Conservation (phyloP, 2,329 filamentous ascomycete species). For the Penicillium rolfsii region DNA sequence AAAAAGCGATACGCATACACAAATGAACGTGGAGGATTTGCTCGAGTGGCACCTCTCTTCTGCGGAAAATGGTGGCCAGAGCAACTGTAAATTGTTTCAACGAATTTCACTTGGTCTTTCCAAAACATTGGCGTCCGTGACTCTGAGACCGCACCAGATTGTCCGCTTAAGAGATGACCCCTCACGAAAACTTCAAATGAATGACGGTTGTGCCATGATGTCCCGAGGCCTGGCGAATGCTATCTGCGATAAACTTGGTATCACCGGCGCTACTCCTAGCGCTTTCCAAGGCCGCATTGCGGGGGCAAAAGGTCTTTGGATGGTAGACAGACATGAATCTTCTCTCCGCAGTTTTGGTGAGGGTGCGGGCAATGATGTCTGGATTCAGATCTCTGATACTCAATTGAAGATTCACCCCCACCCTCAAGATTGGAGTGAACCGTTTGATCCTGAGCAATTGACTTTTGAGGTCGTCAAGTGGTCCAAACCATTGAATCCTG, state of each 20-base stretch:
- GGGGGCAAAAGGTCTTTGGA: constrained; percentile 66
- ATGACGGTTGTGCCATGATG: constrained; percentile 59
- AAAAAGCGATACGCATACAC: constrained; percentile 35
- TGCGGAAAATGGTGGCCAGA: constrained; percentile 41
- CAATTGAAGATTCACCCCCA: constrained; percentile 60
- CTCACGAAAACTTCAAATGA: constrained; percentile 44
- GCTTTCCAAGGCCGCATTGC: constrained; percentile 62
- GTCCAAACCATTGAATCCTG: constrained; percentile 49
- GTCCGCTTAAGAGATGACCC: constrained; percentile 36
- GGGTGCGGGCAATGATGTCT: constrained; percentile 40
- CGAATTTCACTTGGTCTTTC: constrained; percentile 49
- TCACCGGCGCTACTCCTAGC: constrained; percentile 50
- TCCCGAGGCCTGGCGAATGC: constrained; percentile 54
- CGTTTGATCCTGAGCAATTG: constrained; percentile 49
- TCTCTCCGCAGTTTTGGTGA: constrained; percentile 12
- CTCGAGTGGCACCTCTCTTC: constrained; percentile 52
- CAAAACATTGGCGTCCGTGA: constrained; percentile 47
- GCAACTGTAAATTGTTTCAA: constrained; percentile 51
- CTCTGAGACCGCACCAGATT: constrained; percentile 43
- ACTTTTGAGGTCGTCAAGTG: constrained; percentile 61
- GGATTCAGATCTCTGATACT: constrained; percentile 61
- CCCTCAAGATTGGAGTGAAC: constrained; percentile 37
- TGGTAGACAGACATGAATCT: constrained; percentile 51
- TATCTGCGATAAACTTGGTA: constrained; percentile 51
- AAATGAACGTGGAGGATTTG: constrained; percentile 45